Base-by-base conservation (phyloP, 2,329 filamentous ascomycete genomes). In the Trichocomaceae sp. region DNA sequence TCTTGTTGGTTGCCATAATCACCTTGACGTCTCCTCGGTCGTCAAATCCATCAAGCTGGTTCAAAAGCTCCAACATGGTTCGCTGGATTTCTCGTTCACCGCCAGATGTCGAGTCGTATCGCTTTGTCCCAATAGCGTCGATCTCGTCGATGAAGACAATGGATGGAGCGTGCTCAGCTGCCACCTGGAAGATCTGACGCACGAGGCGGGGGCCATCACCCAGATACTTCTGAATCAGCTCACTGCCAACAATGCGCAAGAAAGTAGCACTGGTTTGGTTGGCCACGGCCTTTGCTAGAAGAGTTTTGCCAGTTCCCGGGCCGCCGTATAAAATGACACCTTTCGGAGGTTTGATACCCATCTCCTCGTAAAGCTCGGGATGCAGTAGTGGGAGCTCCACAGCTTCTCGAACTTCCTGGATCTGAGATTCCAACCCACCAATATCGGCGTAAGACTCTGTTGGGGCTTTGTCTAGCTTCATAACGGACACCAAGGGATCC, bases 71-170 rank as follows among this genome's bases (percentile, higher is more conserved):
- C 73, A 99, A 78, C 93, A 99, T 99, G 48, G 93, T 99, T 72
- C 93, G 86, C 77, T 99, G 93, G 39, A 99, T 90, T 73, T 99
- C 93, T 63, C 92, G 87, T 73, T 99, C 93, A 70, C 95, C 93
- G 59, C 93, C 93, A 0, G 92, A 96, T 47, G 90, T 96, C 29
- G 90, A 96, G 42, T 99, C 93, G 75, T 99, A 99, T 68, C 93
- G 90, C 77, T 99, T 99, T 6, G 95, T 97, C 67, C 95, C 93
- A 60, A 99, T 97, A 37, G 93, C 95, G 69, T 99, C 93, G 65
- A 99, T 99, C 72, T 99, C 93, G 69, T 99, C 93, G 63, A 99
- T 99, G 74, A 99, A 99, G 20, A 99, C 92, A 64, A 99, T 99
- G 1, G 91, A 91, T 0, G 93, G 93, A 0, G 93, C 88, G 63